These are phyloP conservation scores for Pinus taeda DNA, from an alignment of 75 land plant genomes.

Conservation along the genomic window DNA sequence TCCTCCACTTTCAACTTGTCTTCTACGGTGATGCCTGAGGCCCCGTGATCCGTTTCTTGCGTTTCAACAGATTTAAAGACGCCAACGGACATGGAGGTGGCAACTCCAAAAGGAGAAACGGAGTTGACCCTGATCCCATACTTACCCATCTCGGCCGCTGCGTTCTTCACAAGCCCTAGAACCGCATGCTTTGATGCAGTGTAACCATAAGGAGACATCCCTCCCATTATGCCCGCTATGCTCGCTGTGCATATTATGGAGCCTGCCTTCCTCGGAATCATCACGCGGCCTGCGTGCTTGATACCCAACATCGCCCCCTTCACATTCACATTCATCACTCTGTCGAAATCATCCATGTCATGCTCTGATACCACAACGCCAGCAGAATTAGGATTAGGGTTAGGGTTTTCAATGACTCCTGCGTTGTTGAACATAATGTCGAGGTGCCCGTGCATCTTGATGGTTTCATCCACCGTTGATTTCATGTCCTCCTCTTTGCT, in stretches of 20 bases:
- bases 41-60: background rate
- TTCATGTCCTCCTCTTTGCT: slow-evolving; percentile 7
- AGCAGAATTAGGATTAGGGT: no score
- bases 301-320: slow-evolving; percentile 11
- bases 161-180: slow-evolving; percentile 10
- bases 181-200: slow-evolving; percentile 18
- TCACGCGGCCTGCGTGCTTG: slow-evolving; percentile 26
- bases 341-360: slow-evolving; percentile 16
- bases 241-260: slow-evolving; percentile 25
- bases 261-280: slow-evolving; percentile 20
- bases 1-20: background rate
- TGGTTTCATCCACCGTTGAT: slow-evolving; percentile 11
- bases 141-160: slow-evolving; percentile 19
- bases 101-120: slow-evolving; percentile 22
- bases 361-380: background rate
- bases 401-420: background rate
- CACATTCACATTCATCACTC: slow-evolving; percentile 16
- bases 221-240: slow-evolving; percentile 18
- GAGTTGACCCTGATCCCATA: slow-evolving; percentile 32
- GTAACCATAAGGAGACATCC: slow-evolving; percentile 6
- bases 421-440: slow-evolving; percentile 36
- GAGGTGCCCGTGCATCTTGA: slow-evolving; percentile 13
- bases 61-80: background rate
- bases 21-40: background rate
- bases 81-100: slow-evolving; percentile 12